A percentile compares a stretch with the other conserved stretches of the same genome.
phyloP scores from a whole-genome alignment of 139 green algal species.

The Tetraselmis chui region DNA sequence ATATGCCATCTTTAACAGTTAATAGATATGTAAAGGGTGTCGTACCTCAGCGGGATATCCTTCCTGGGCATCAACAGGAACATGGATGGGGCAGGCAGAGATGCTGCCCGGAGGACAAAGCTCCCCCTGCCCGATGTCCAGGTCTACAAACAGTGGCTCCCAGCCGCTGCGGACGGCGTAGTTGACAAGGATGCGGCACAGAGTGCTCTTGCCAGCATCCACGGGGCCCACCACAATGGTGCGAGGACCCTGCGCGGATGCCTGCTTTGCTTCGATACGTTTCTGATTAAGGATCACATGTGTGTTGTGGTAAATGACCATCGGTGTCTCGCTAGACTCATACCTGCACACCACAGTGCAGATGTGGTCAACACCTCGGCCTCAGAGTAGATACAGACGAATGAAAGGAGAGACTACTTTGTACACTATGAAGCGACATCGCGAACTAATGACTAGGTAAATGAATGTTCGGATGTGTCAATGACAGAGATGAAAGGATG shows the following conservation, averaged over 20 bases:
- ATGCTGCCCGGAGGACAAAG: slow-evolving; percentile 78
- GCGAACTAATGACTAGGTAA: no score
- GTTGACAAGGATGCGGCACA: slow-evolving; percentile 77
- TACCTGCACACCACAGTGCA: no score
- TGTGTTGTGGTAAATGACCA: slow-evolving; percentile 69
- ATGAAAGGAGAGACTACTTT: no score
- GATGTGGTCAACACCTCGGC: no score
- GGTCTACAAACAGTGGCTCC: slow-evolving; percentile 69
- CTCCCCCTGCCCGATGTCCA: slow-evolving; percentile 88
- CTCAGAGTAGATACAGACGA: no score
- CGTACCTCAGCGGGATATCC: slow-evolving; percentile 35
- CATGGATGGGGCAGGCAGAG: slow-evolving; percentile 69
- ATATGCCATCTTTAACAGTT: no score
- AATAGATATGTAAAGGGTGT: neutral
- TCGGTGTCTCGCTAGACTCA: slow-evolving; percentile 71
- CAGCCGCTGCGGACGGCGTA: slow-evolving; percentile 70
- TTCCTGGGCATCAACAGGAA: slow-evolving; percentile 65
- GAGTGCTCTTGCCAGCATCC: slow-evolving; percentile 80
- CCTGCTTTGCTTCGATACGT: slow-evolving; percentile 30
- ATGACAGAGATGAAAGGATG: neutral
- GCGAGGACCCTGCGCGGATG: slow-evolving; percentile 20
- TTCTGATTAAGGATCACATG: slow-evolving; percentile 59
- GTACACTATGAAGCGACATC: no score
- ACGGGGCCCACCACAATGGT: slow-evolving; percentile 69
- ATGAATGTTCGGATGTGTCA: no score